Conservation (phyloP, 352 stramenopile genomes). For the Globisporangium emineosum region DNA sequence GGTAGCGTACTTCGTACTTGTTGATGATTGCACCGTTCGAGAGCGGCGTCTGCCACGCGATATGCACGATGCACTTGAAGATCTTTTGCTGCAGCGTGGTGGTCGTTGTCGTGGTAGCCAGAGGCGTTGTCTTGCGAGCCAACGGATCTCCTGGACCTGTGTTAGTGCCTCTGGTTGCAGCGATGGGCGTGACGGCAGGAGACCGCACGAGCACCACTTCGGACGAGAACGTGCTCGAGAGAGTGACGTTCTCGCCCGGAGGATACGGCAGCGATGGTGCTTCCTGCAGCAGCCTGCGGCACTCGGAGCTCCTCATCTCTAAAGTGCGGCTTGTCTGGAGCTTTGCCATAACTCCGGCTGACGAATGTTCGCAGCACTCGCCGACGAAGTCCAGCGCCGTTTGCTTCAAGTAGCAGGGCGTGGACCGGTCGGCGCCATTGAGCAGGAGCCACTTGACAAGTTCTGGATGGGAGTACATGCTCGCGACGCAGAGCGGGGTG, state of each 20-base stretch:
- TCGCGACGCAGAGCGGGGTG: conserved; percentile 64
- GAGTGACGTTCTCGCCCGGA: conserved; percentile 25
- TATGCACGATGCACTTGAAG: conserved; percentile 49
- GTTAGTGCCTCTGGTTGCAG: conserved; percentile 5
- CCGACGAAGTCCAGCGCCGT: conserved; percentile 46
- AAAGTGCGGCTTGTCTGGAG: background rate
- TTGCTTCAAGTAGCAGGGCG: conserved; percentile 51
- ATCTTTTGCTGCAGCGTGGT: conserved; percentile 39
- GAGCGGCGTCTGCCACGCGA: conserved; percentile 54
- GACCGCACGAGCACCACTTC: conserved; percentile 38
- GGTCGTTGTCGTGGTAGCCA: background rate
- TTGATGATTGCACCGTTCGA: conserved; percentile 70
- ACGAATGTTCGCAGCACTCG: conserved; percentile 44
- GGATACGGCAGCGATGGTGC: conserved; percentile 28
- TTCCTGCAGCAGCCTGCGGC: conserved; percentile 32
- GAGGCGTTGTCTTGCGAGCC: background rate
- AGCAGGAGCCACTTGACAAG: conserved; percentile 56
- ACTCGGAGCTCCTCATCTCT: conserved; percentile 31
- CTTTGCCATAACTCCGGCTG: background rate
- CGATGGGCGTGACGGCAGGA: conserved; percentile 17
- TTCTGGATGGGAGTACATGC: conserved; percentile 47
- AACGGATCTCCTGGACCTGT: background rate
- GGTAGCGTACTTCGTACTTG: conserved; percentile 69
- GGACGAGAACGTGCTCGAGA: conserved; percentile 37
- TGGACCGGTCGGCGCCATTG: conserved; percentile 51